Base-by-base conservation (phyloP, 2,329 filamentous ascomycete species). In the Cladosporium sp. region DNA sequence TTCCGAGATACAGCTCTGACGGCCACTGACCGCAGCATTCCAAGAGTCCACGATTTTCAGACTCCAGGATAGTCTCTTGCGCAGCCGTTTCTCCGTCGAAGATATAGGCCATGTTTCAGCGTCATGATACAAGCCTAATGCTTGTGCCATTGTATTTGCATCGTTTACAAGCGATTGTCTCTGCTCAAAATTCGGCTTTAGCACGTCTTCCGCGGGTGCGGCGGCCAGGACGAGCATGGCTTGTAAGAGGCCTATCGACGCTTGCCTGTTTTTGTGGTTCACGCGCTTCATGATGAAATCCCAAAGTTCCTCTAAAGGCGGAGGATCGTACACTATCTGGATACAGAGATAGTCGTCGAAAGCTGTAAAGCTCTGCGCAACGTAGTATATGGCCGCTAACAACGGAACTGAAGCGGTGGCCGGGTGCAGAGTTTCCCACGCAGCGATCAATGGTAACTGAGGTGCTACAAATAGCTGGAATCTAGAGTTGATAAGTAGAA, bases 321-420 rank as follows among this genome's bases (percentile, higher is more conserved):
- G 49, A 4, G 23, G 16, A 28, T 52, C 49, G 49, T 52, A 52
- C 14, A 28, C 49, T 52, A 28, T 52, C 26, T 52, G 49, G 49
- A 52, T 52, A 52, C 49, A 52, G 21, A 52, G 49, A 28, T 52
- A 52, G 26, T 52, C 49, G 49, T 52, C 49, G 23, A 52, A 52
- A 6, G 49, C 49, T 23, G 49, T 52, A 16, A 52, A 52, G 23
- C 23, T 28, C 26, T 52, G 49, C 2, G 49, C 21, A 52, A 52
- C 16, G 49, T 52, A 52, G 49, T 52, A 52, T 2, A 52, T 28
- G 2, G 49, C 49, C 26, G 49, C 49, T 11, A 52, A n/a, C 7
- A 52, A 44, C 5, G 37, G 49, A 10, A 52, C 26, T 52, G 49
- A 28, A 12, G 49, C 16, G 7, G 49, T 26, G 23, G 49, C 49